Base-by-base conservation (phyloP, 345 rosid genomes). In the Raphanus raphanistrum region DNA sequence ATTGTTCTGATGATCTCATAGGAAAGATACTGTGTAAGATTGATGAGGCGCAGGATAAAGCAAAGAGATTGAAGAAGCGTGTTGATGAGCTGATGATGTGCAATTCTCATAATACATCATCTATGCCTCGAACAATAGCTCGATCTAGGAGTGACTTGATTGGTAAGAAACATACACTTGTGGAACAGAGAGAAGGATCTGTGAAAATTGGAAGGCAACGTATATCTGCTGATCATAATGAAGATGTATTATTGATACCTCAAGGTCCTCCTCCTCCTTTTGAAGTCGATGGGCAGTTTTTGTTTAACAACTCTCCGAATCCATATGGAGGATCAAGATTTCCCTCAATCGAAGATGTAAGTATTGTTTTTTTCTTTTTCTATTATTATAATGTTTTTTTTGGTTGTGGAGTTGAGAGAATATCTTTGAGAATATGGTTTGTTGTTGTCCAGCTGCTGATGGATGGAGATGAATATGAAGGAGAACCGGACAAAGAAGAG, bases 1-100 rank as follows among this genome's bases (percentile, higher is more conserved):
- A 80, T 77, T 78, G 48, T 54, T 75, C 67, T 58, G 86, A 81
- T 81, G 85, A 60, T 50, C 54, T 71, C 61, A 26, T 77, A 63
- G 94, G 83, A 71, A 83, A 84, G 70, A 79, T 85, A 48, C 86
- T 92, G 68, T 60, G 72, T 64, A 88, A 87, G 85, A 85, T 89
- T 78, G 92, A 88, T 71, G 70, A 66, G 63, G 75, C 83, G 7
- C 84, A 79, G 43, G 82, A 79, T 2, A 82, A 75, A 73, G 74
- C 86, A 45, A 75, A 66, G 28, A 75, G 75, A 31, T 72, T 88
- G 83, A 88, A 74, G 85, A 78, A 73, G 4, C 88, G 90, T 36
- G 80, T 87, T 28, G 94, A 87, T 50, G 86, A 85, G 79, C 84
- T 90, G 77, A 70, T 41, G 48, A 41, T 76, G 69, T 67, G 50